These are phyloP conservation scores for Rhizopogon hawkerae DNA, from an alignment of 1,284 basidiomycete genomes.

Conservation along the genomic window DNA sequence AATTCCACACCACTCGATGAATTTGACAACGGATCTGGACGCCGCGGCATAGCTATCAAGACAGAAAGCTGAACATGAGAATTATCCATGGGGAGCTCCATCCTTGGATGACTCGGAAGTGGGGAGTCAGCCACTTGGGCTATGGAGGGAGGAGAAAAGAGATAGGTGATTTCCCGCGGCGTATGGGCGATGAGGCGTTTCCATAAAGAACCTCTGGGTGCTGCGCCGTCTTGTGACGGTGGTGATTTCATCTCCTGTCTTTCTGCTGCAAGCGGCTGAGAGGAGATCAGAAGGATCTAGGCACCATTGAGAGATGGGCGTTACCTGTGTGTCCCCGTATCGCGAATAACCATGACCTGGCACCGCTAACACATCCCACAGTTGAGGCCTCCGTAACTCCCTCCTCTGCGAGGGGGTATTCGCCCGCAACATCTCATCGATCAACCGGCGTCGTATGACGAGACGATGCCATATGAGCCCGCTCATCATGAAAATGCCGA, in stretches of 20 bases:
- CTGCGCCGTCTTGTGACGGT: constrained; percentile 3
- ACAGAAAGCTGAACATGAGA: constrained; percentile 22
- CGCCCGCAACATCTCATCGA: constrained; percentile 17
- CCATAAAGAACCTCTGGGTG: constrained; percentile 15
- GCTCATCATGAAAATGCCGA: constrained; percentile 23
- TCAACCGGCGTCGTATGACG: constrained; percentile 19
- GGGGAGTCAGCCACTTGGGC: background rate
- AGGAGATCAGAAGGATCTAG: background rate
- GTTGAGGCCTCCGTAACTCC: constrained; percentile 12
- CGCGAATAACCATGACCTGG: constrained; percentile 3
- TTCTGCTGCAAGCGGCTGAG: constrained; percentile 22
- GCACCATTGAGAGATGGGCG: background rate
- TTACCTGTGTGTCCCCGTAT: constrained; percentile 22
- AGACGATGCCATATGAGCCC: constrained; percentile 28
- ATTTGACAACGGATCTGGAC: background rate
- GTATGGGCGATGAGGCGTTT: constrained; percentile 12
- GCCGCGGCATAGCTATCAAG: constrained; percentile 22
- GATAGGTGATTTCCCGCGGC: constrained; percentile 22
- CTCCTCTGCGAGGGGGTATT: background rate
- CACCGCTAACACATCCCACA: constrained; percentile 18
- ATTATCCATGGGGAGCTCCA: constrained; percentile 9
- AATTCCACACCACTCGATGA: background rate
- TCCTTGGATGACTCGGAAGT: background rate
- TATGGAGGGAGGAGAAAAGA: constrained; percentile 15
- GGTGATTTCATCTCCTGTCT: constrained; percentile 2